A percentile compares a stretch with the other conserved stretches of the same genome.
These are phyloP conservation scores for Colletotrichum tanaceti DNA, from an alignment of 2,329 filamentous ascomycete species.

Conservation along the genomic window DNA sequence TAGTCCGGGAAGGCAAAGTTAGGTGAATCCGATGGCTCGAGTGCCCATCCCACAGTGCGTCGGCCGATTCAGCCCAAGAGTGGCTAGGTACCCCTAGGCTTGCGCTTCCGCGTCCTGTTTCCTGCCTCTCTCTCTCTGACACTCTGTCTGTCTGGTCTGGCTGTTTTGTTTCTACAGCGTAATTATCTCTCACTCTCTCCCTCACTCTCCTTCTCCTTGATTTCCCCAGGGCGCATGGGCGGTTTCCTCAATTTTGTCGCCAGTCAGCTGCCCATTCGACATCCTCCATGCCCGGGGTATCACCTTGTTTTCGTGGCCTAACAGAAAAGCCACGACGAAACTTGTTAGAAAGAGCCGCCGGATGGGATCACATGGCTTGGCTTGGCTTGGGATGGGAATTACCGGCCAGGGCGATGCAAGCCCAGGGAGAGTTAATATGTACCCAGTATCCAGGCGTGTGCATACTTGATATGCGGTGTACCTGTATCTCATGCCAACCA, in stretches of 20 bases:
- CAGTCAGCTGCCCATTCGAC: not conserved
- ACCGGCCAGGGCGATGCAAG: not conserved
- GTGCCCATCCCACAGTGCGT: constrained; percentile 24
- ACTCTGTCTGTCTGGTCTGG: not conserved
- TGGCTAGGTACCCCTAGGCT: constrained; percentile 9
- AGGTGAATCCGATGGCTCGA: constrained; percentile 14
- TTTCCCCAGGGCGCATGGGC: not conserved
- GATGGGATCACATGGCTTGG: not conserved
- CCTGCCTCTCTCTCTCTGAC: not conserved
- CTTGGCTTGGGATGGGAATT: not conserved
- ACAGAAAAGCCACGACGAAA: constrained; percentile 5
- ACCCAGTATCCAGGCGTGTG: too few species aligned
- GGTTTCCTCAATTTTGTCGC: not conserved
- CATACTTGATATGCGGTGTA: too few species aligned
- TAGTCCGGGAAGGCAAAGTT: constrained; percentile 15
- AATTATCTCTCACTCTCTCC: not conserved
- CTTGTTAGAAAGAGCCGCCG: not conserved
- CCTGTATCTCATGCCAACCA: not conserved
- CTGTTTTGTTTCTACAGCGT: too few species aligned
- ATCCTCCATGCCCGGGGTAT: not conserved
- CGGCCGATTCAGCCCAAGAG: constrained; percentile 2
- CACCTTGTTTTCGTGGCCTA: not conserved
- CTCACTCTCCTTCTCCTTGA: not conserved
- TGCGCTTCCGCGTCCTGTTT: constrained; percentile 9
- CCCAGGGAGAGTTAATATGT: too few species aligned